Evolutionary conservation across 176 grass and related monocot genomes (phyloP).

Genomic region (Aegilops bicornis): DNA sequence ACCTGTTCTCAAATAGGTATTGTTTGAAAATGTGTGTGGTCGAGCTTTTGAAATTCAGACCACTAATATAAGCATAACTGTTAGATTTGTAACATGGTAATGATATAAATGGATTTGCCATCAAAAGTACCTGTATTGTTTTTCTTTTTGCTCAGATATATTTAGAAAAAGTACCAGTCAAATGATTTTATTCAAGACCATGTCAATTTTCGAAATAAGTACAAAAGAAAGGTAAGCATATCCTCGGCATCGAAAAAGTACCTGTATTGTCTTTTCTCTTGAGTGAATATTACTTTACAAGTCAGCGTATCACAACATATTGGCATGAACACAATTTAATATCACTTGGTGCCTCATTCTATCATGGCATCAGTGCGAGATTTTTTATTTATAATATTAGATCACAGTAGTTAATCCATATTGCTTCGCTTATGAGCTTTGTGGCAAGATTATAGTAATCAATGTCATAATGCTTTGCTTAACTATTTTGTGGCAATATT

Average conservation of each 20-base stretch:
- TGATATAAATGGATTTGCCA: neutral
- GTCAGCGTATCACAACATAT: neutral
- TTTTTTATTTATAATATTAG: neutral
- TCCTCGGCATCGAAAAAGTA: too few relatives aligned
- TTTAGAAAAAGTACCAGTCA: neutral
- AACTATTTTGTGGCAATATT: conserved; percentile 3
- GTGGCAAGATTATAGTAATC: neutral
- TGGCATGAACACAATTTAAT: neutral
- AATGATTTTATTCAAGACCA: neutral
- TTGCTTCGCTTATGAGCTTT: neutral
- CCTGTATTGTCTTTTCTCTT: neutral
- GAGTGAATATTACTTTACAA: conserved; percentile 5
- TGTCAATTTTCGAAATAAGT: neutral
- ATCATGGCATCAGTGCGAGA: conserved; percentile 21
- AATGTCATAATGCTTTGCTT: neutral
- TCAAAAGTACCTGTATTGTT: neutral
- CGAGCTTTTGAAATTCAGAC: neutral
- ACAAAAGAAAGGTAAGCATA: neutral
- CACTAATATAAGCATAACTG: neutral
- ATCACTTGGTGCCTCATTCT: neutral
- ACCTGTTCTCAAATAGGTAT: neutral
- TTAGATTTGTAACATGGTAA: neutral
- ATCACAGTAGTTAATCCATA: neutral
- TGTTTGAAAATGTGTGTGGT: neutral
- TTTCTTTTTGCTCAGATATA: neutral